Conservation (phyloP, 2,329 filamentous ascomycete species). For the Akanthomyces lecanii region DNA sequence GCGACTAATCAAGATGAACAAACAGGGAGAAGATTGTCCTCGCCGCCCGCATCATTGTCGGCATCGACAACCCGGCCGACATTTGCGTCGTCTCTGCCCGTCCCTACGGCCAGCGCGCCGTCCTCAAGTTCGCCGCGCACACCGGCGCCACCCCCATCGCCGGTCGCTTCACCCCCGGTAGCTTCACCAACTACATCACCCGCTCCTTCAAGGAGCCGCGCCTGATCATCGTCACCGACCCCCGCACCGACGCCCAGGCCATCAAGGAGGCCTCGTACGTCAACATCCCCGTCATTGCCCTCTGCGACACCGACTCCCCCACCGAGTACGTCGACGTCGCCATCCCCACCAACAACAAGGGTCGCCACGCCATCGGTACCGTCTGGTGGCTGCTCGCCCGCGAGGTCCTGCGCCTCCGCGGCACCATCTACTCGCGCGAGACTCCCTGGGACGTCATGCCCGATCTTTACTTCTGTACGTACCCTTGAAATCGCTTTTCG, state of each 20-base stretch:
- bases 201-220: constrained; percentile 99
- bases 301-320: constrained; percentile 98
- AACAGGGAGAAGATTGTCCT: constrained; percentile 98
- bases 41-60: constrained; percentile 96
- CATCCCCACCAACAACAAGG: constrained; percentile 99
- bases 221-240: constrained; percentile 98
- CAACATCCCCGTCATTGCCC: constrained; percentile 99
- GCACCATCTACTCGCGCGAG: constrained; percentile 93
- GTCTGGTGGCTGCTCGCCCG: constrained; percentile 99
- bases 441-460: constrained; percentile 99
- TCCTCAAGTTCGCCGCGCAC: constrained; percentile 99
- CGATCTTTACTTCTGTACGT: constrained; percentile 95
- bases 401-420: constrained; percentile 98
- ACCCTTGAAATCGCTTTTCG: not conserved
- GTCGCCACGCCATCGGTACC: constrained; percentile 96
- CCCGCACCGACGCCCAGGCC: constrained; percentile 98
- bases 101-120: constrained; percentile 98
- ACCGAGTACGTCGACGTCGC: constrained; percentile 99
- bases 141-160: constrained; percentile 97
- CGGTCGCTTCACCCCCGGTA: constrained; percentile 99
- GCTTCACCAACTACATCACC: constrained; percentile 99
- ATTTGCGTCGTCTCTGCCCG: constrained; percentile 99
- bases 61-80: constrained; percentile 98
- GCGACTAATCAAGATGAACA: constrained; percentile 18
- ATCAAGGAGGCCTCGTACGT: constrained; percentile 99